These are phyloP conservation scores for Cyphellophora europaea DNA, from an alignment of 2,329 filamentous ascomycete genomes.

Conservation along the genomic window DNA sequence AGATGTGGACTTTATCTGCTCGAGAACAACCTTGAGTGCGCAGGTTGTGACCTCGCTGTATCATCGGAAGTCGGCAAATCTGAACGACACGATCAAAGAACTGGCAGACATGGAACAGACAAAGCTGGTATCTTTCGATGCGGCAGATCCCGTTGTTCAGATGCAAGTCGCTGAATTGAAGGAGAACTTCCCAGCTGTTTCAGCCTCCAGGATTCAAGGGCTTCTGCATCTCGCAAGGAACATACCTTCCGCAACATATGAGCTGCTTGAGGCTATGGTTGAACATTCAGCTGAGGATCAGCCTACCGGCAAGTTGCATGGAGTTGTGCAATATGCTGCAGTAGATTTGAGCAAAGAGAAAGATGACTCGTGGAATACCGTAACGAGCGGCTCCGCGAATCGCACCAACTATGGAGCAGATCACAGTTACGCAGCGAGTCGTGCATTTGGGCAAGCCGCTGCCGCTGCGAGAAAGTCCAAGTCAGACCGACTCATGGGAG, in stretches of 20 bases:
- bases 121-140: conserved; percentile 24
- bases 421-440: conserved; percentile 37
- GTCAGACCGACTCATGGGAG: conserved; percentile 64
- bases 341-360: conserved; percentile 12
- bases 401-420: conserved; percentile 30
- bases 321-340: conserved; percentile 35
- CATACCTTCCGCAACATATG: conserved; percentile 48
- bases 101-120: conserved; percentile 42
- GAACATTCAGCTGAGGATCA: conserved; percentile 21
- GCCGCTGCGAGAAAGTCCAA: conserved; percentile 51
- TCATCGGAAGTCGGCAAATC: conserved; percentile 47
- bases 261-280: conserved; percentile 48
- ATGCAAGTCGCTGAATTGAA: conserved; percentile 45
- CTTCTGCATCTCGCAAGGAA: conserved; percentile 49
- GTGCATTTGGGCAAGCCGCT: conserved; percentile 49
- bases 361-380: conserved; percentile 12
- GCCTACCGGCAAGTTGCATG: conserved; percentile 4
- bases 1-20: conserved; percentile 53
- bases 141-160: conserved; percentile 34
- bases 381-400: conserved; percentile 8
- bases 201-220: conserved; percentile 38
- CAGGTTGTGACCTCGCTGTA: conserved; percentile 48
- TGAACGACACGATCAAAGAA: conserved; percentile 45
- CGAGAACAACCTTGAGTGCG: conserved; percentile 36
- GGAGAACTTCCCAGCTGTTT: conserved; percentile 45